Percentiles rank a stretch among this genome's conserved stretches.
These are phyloP conservation scores for Zygosaccharomyces sapae DNA, from an alignment of 1,139 yeast genomes.

Conservation along the genomic window DNA sequence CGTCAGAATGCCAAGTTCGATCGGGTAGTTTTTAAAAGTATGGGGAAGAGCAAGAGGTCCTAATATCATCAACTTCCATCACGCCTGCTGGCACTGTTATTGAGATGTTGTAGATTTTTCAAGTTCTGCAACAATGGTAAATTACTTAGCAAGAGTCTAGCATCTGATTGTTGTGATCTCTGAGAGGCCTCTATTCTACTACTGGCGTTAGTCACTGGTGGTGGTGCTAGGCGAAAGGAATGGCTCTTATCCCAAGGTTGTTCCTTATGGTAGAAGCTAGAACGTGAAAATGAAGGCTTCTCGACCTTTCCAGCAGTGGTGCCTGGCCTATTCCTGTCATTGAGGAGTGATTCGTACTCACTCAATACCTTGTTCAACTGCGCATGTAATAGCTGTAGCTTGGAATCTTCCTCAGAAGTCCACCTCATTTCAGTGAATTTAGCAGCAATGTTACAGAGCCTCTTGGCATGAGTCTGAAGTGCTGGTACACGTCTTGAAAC, in stretches of 20 bases:
- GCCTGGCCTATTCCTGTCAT: neutral
- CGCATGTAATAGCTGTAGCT: neutral
- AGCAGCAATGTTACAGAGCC: neutral
- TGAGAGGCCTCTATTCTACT: neutral
- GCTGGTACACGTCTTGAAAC: neutral
- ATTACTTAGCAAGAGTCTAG: conserved; percentile 13
- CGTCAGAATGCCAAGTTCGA: conserved; percentile 2
- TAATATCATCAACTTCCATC: neutral
- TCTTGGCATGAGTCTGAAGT: neutral
- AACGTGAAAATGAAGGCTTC: neutral
- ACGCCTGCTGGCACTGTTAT: neutral
- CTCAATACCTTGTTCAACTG: neutral
- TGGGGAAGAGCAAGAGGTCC: neutral
- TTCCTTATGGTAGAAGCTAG: neutral
- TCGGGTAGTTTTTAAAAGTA: neutral
- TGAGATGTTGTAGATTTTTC: conserved; percentile 16
- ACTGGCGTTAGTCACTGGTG: conserved; percentile 10
- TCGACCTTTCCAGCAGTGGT: neutral
- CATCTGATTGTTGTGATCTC: conserved; percentile 1
- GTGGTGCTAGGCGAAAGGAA: conserved; percentile 20
- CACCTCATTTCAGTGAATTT: neutral
- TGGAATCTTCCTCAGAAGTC: neutral
- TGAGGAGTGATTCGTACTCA: neutral
- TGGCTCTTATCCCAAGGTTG: conserved; percentile 16
- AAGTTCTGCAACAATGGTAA: conserved; percentile 20